Evolutionary conservation across 495 filamentous ascomycete genomes (phyloP), one percentile per base, ranked within the genome.

Genomic region (Lasiosphaeria ovina): DNA sequence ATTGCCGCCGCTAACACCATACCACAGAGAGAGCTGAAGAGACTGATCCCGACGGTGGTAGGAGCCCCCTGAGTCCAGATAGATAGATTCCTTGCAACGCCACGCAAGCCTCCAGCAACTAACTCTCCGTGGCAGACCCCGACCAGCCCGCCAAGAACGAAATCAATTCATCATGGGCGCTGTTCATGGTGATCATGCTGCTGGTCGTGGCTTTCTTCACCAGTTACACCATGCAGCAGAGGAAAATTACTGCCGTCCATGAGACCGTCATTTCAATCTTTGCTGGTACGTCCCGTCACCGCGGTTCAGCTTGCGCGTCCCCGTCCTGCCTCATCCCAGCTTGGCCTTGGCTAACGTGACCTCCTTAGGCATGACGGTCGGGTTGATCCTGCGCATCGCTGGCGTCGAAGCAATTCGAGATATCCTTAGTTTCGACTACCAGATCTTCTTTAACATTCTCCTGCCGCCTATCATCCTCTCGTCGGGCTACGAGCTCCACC

Each of bases 181-280:
- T 98, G 55, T 96, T 97, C 73, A 98, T 98, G 69, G 84, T 96
- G 65, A 93, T 98, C 59, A 83, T 89, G 80, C 82, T 98, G 49
- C 83, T 98, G 67, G 95, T 97, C 67, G 81, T 90, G 57, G 94
- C 94, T 49, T 87, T 98, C 61, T 97, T 97, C 77, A 94, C 92
- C 35, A 97, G 92, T 83, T 98, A 98, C 76, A 87, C 93, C 63
- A 83, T 98, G 47, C 93, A 98, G 74, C 87, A 93, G 74, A 89
- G 87, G 77, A 95, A 92, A 74, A 92, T 98, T 60, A 93, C 97
- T 70, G 94, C 94, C 51, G 89, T 98, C 32, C 94, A 98, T 74
- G 94, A 98, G 76, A 98, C 94, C 10, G 95, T 98, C 57, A 83
- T 98, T 38, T 97, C 93, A 32, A 98, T 98, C 68, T 97, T 98